phyloP scores from a whole-genome alignment of 2,329 filamentous ascomycete genomes.

The Colletotrichum tropicicola region DNA sequence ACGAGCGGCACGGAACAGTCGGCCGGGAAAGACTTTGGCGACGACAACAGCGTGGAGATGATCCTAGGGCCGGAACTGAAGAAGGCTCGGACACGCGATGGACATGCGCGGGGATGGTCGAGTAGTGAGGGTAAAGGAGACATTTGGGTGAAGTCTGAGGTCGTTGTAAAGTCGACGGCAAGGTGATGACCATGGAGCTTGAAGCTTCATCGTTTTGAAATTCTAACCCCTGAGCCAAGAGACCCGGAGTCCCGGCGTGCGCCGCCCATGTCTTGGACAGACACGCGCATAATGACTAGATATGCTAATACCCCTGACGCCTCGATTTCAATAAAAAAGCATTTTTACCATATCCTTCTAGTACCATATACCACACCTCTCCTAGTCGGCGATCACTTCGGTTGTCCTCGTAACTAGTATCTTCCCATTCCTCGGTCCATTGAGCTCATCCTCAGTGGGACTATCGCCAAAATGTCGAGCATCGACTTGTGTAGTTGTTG shows the following conservation, averaged over 20 bases:
- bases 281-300: neutral
- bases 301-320: neutral
- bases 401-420: neutral
- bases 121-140: neutral
- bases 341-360: too few species aligned
- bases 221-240: neutral
- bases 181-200: neutral
- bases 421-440: neutral
- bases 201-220: neutral
- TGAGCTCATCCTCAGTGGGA: neutral
- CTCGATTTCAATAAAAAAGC: neutral
- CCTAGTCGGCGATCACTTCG: neutral
- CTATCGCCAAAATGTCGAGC: neutral
- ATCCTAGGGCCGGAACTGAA: slow-evolving; percentile 13
- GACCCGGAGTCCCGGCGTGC: neutral
- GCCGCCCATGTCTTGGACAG: neutral
- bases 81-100: neutral
- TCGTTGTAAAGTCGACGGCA: slow-evolving; percentile 17
- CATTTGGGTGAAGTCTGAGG: slow-evolving; percentile 25
- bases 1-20: neutral
- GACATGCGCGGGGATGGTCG: neutral
- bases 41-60: slow-evolving; percentile 22
- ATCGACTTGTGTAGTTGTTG: neutral
- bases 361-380: too few species aligned
- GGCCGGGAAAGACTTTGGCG: slow-evolving; percentile 4